phyloP scores from a whole-genome alignment of 2,329 filamentous ascomycete species.

The Aspergillus viridinutans region DNA sequence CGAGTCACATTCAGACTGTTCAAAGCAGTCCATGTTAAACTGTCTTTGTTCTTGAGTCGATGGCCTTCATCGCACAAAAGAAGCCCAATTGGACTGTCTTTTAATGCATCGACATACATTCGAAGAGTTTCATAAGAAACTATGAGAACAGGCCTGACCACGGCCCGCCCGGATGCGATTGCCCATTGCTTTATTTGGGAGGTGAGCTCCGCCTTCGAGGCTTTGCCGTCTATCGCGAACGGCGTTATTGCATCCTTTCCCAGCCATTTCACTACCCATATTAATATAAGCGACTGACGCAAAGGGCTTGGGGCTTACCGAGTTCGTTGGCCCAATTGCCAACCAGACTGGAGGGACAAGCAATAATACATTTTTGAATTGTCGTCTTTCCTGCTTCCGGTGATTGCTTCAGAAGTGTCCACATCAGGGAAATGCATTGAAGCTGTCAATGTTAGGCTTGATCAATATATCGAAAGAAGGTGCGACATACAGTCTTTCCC shows the following conservation, averaged over 20 bases:
- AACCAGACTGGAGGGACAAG: constrained; percentile 92
- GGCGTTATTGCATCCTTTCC: constrained; percentile 85
- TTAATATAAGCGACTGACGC: constrained; percentile 14
- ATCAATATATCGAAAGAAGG: not conserved
- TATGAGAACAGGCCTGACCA: constrained; percentile 90
- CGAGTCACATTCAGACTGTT: constrained; percentile 86
- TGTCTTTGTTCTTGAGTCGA: constrained; percentile 93
- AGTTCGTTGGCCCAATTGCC: constrained; percentile 98
- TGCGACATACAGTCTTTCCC: constrained; percentile 67
- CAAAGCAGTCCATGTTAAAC: constrained; percentile 86
- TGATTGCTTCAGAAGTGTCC: constrained; percentile 94
- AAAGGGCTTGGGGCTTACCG: constrained; percentile 26
- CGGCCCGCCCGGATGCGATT: constrained; percentile 79
- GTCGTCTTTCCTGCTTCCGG: constrained; percentile 90
- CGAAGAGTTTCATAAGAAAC: constrained; percentile 96
- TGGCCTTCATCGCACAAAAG: constrained; percentile 96
- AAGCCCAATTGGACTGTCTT: constrained; percentile 82
- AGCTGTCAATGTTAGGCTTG: constrained; percentile 43
- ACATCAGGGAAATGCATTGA: constrained; percentile 94
- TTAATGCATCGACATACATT: constrained; percentile 84
- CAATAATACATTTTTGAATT: constrained; percentile 95
- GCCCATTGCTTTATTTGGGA: constrained; percentile 92
- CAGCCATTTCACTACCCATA: constrained; percentile 72
- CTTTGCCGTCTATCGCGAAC: constrained; percentile 96
- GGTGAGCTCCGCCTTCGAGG: constrained; percentile 86